Evolutionary conservation across 768 basidiomycete genomes (phyloP).

Genomic region (Hericium erinaceus): DNA sequence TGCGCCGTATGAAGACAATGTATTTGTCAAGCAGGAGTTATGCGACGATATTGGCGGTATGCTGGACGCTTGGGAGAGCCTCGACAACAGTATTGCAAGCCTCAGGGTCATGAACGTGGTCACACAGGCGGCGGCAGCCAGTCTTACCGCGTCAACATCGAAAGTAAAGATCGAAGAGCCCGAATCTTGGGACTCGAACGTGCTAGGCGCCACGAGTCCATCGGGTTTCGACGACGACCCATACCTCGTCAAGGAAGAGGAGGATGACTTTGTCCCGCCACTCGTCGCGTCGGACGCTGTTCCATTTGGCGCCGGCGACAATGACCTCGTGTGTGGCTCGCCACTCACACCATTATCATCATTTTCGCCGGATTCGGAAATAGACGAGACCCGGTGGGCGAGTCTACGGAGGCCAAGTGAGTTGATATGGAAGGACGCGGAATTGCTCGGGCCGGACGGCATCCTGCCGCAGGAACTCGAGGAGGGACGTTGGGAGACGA

Average conservation of each 20-base stretch:
- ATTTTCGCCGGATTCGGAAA: background rate
- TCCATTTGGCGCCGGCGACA: background rate
- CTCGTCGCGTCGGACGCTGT: constrained; percentile 3
- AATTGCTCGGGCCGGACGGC: constrained; percentile 37
- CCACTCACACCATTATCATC: constrained; percentile 9
- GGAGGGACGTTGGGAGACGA: constrained; percentile 23
- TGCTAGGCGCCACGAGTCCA: constrained; percentile 15
- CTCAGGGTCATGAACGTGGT: constrained; percentile 34
- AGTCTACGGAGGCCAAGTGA: constrained; percentile 17
- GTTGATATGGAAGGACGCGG: constrained; percentile 33
- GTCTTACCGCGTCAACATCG: constrained; percentile 18
- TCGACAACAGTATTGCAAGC: constrained; percentile 33
- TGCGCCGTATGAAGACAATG: constrained; percentile 31
- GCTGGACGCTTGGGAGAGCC: constrained; percentile 63
- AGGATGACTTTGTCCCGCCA: constrained; percentile 15
- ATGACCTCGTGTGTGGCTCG: background rate
- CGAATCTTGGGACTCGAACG: constrained; percentile 38
- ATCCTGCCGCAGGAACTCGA: constrained; percentile 34
- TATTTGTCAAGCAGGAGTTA: constrained; percentile 49
- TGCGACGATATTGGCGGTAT: constrained; percentile 48
- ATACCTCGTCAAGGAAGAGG: constrained; percentile 21
- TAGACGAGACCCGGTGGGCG: background rate
- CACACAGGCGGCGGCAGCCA: constrained; percentile 26
- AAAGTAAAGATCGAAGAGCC: constrained; percentile 32
- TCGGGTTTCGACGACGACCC: constrained; percentile 23